Percentiles rank a stretch among this genome's conserved stretches.
Conservation (phyloP, 139 green algal species). For the Auxenochlorella protothecoides region DNA sequence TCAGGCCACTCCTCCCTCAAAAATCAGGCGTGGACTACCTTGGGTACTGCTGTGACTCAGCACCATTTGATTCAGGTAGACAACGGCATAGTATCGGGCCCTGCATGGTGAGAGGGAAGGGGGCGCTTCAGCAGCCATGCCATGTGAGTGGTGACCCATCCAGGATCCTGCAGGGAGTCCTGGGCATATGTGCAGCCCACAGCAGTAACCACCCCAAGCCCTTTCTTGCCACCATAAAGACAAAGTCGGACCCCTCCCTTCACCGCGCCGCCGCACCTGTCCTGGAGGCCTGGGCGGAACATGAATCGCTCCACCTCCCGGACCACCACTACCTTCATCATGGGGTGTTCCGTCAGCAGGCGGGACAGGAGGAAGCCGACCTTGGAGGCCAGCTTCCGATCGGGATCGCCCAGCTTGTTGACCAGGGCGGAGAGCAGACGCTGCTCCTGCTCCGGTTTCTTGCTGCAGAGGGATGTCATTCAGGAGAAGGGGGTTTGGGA, state of each 20-base stretch:
- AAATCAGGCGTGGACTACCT: no score
- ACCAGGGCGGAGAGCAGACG: constrained; percentile 66
- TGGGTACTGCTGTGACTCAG: constrained; percentile 34
- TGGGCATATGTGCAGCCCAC: no score
- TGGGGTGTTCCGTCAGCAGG: constrained; percentile 73
- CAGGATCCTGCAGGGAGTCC: no score
- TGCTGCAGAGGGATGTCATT: no score
- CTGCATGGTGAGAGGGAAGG: constrained; percentile 26
- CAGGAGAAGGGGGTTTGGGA: no score
- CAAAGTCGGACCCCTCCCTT: not conserved
- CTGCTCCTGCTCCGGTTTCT: constrained; percentile 47
- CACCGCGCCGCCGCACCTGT: not conserved
- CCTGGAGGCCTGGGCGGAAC: constrained; percentile 42
- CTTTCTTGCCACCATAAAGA: no score
- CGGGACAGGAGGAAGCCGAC: constrained; percentile 66
- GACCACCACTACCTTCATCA: constrained; percentile 78
- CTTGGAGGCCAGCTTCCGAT: constrained; percentile 75
- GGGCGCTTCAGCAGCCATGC: no score
- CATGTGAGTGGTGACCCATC: no score
- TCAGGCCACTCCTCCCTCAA: no score
- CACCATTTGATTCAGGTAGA: constrained; percentile 89
- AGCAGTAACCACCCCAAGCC: no score
- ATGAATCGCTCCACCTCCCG: constrained; percentile 79
- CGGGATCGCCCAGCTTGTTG: constrained; percentile 92
- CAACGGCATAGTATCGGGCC: constrained; percentile 73